Evolutionary conservation across 2,329 filamentous ascomycete species (phyloP), one percentile per base, ranked within the genome.

Genomic region (Fusarium sp.): DNA sequence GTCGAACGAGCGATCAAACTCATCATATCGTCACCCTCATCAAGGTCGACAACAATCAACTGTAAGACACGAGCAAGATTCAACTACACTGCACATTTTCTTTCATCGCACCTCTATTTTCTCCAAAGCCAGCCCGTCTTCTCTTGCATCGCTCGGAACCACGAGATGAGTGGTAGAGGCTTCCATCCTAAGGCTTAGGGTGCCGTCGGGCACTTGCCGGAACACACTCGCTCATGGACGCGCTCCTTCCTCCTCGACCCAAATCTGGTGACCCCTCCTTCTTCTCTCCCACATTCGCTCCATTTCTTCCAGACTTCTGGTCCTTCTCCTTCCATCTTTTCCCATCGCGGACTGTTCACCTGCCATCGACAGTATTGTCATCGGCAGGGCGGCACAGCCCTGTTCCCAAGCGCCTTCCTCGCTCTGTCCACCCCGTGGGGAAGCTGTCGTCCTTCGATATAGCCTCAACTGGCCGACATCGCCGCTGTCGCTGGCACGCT

Each of bases 111-210:
- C 18, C 50, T 54, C 50, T 54, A n/a, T 33, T 20, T 54, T 14
- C n/a, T 13, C 18, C 27, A 9, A 13, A 20, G 6, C 27, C 6
- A 20, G 29, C 14, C 27, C 33, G 33, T 27, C 20, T 25, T 35
- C 54, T 45, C 40, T 27, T 22, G 40, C 14, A 29, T 8, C n/a
- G 35, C 10, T 18, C 25, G 29, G 59, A 27, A 16, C 25, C 45
- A 29, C 45, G 25, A 35, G 35, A 27, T 42, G 33, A 40, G 20
- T 68, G 20, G 40, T 60, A 36, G 31, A 50, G 31, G 27, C 52
- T 69, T 36, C 52, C 40, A 59, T 59, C 71, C 65, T 72, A 69
- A 69, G 65, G 68, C 71, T 62, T 42, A 35, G 47, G 47, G 27
- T 52, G 45, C 27, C 57, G 27, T 63, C 9, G 16, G 58, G 45